Evolutionary conservation across 768 basidiomycete genomes (phyloP), one percentile per base, ranked within the genome.

Genomic region (Kwoniella heveanensis): DNA sequence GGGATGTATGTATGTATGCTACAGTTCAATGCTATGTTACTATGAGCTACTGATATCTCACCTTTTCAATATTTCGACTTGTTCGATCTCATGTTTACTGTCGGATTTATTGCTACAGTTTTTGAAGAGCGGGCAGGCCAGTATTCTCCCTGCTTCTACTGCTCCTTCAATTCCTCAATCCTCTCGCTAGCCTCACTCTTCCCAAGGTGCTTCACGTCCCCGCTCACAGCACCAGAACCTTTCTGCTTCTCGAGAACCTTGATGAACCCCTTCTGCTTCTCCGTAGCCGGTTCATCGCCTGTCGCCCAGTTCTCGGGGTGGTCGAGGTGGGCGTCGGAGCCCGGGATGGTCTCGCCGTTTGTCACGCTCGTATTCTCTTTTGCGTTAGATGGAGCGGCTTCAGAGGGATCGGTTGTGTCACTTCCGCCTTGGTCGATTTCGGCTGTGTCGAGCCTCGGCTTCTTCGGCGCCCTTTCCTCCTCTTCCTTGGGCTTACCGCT

Each of bases 271-370:
- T 76, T 76, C 52, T 80, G 79, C 62, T 79, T 80, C 7, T 70
- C 70, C 13, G 79, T 80, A 9, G 79, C 77, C 12, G 79, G 78
- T 8, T 80, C 77, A 8, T 68, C 73, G 24, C 78, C 78, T 1
- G 79, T 80, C 13, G 73, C 64, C 79, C 79, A 80, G 22, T 73
- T 73, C 53, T 80, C 79, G 4, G 79, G 79, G 56, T 80, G 78
- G 50, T 70, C 71, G 21, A 79, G 70, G 54, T 79, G 76, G 50
- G 47, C 64, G 1, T 51, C 64, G 32, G 69, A 66, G 13, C 69
- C 71, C 3, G 69, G 67, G 12, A 57, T 52, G 1, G 69, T 67
- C n/a, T 64, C 62, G 19, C 36, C 60, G 12, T 55, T 26, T 8
- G 30, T 32, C 12, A 24, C 54, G n/a, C 44, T 56, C 10, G 54